phyloP scores from a whole-genome alignment of 257 asterid species.

The Lycium ferocissimum region DNA sequence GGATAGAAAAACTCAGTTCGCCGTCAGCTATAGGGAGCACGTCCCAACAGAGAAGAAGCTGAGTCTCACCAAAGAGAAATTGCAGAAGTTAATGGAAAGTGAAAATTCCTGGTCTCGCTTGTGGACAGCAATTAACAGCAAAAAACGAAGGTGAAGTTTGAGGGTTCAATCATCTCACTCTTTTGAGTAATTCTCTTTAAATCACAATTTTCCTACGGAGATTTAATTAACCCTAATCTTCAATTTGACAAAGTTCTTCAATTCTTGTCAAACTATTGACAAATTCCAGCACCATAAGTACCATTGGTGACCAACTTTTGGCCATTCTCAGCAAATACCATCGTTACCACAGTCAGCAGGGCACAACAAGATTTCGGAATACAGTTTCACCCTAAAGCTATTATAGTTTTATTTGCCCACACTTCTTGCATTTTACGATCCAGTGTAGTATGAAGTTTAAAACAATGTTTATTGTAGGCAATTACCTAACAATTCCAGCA shows the following conservation, averaged over 20 bases:
- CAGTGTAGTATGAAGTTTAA: not conserved
- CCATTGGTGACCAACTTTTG: not conserved
- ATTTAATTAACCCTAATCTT: slow-evolving; percentile 3
- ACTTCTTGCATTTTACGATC: not conserved
- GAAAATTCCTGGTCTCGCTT: slow-evolving; percentile 13
- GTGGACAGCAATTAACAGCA: slow-evolving; percentile 1
- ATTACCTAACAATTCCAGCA: not conserved
- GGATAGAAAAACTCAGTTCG: not conserved
- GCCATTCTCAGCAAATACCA: slow-evolving; percentile 23
- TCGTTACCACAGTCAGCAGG: not conserved
- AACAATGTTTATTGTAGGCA: not conserved
- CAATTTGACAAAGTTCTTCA: not conserved
- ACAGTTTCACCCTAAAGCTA: not conserved
- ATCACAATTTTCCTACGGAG: not conserved
- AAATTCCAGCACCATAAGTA: not conserved
- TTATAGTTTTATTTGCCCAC: not conserved
- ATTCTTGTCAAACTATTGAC: slow-evolving; percentile 15
- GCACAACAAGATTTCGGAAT: not conserved
- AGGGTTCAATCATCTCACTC: slow-evolving; percentile 11
- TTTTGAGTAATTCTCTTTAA: not conserved
- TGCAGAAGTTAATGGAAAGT: slow-evolving; percentile 22
- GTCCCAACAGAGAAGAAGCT: not conserved
- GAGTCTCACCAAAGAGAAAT: slow-evolving; percentile 20
- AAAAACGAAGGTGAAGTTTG: slow-evolving; percentile 4
- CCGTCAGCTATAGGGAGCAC: not conserved